Percentiles rank a stretch among this genome's conserved stretches.
These are phyloP conservation scores for Chalciporus piperatus DNA, from an alignment of 768 basidiomycete species.

Conservation along the genomic window DNA sequence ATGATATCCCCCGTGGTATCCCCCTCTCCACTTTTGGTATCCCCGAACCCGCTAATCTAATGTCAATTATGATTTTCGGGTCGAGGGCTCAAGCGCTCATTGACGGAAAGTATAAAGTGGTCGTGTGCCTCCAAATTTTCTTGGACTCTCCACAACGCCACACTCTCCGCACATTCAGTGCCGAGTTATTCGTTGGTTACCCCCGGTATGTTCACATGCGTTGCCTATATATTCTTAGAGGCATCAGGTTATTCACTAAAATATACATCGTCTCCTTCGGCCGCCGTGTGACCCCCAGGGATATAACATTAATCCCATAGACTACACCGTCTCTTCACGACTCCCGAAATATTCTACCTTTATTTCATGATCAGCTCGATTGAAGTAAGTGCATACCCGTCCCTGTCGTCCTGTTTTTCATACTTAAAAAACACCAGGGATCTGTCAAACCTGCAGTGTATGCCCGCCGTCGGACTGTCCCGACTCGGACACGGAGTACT, in stretches of 20 bases:
- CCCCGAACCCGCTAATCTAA: neutral
- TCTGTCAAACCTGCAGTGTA: neutral
- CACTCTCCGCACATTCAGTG: neutral
- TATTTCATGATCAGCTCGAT: neutral
- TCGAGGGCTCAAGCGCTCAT: conserved; percentile 5
- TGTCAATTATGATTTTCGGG: conserved; percentile 14
- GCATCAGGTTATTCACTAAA: neutral
- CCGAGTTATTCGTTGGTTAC: neutral
- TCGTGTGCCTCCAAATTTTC: conserved; percentile 22
- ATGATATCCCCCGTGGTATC: conserved; percentile 1
- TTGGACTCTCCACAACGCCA: neutral
- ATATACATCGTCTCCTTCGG: neutral
- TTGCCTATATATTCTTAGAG: neutral
- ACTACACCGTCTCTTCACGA: neutral
- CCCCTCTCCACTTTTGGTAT: conserved; percentile 4
- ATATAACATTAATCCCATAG: neutral
- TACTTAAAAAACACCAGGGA: too few relatives aligned
- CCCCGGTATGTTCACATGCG: neutral
- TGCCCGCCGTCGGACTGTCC: neutral
- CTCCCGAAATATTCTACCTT: neutral
- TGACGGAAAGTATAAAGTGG: conserved; percentile 20
- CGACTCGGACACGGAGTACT: conserved; percentile 16
- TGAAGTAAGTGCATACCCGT: neutral
- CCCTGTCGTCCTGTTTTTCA: too few relatives aligned
- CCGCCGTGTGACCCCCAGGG: neutral